These are phyloP conservation scores for Collariella sp. DNA, from an alignment of 495 filamentous ascomycete genomes.

Conservation along the genomic window DNA sequence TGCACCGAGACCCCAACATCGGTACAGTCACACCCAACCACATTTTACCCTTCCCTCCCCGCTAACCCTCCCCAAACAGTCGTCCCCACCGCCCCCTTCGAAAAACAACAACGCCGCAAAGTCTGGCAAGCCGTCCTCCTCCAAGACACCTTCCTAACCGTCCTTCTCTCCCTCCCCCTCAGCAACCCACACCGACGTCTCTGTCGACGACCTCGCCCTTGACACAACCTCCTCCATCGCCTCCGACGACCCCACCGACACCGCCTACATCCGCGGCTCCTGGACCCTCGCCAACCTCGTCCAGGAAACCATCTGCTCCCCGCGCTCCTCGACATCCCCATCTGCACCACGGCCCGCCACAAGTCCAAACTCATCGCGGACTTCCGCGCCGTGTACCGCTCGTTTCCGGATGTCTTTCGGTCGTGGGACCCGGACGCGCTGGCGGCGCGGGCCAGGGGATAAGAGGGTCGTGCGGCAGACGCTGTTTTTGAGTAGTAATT, in stretches of 20 bases:
- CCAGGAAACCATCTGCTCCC: slow-evolving; percentile 57
- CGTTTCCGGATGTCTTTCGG: slow-evolving; percentile 55
- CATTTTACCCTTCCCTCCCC: not conserved
- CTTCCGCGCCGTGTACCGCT: slow-evolving; percentile 53
- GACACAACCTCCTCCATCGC: slow-evolving; percentile 40
- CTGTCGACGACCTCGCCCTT: slow-evolving; percentile 54
- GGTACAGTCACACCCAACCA: slow-evolving; percentile 20
- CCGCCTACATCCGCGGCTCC: slow-evolving; percentile 57
- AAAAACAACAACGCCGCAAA: slow-evolving; percentile 62
- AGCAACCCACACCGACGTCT: slow-evolving; percentile 63
- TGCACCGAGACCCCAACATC: slow-evolving; percentile 65
- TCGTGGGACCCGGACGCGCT: slow-evolving; percentile 50
- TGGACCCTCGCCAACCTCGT: slow-evolving; percentile 66
- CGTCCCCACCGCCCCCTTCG: slow-evolving; percentile 48
- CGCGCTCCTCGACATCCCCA: slow-evolving; percentile 58
- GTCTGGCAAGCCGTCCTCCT: slow-evolving; percentile 67
- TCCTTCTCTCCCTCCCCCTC: slow-evolving; percentile 61
- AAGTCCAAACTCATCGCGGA: slow-evolving; percentile 52
- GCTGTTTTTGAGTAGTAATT: slow-evolving; percentile 60
- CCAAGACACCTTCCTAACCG: slow-evolving; percentile 71
- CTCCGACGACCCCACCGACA: slow-evolving; percentile 48
- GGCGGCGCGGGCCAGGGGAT: slow-evolving; percentile 38
- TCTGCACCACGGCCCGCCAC: slow-evolving; percentile 49
- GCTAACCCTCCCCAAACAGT: slow-evolving; percentile 27
- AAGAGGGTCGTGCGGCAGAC: slow-evolving; percentile 57